Evolutionary conservation across 176 grass and related monocot species (phyloP).

Genomic region (Zea mays): DNA sequence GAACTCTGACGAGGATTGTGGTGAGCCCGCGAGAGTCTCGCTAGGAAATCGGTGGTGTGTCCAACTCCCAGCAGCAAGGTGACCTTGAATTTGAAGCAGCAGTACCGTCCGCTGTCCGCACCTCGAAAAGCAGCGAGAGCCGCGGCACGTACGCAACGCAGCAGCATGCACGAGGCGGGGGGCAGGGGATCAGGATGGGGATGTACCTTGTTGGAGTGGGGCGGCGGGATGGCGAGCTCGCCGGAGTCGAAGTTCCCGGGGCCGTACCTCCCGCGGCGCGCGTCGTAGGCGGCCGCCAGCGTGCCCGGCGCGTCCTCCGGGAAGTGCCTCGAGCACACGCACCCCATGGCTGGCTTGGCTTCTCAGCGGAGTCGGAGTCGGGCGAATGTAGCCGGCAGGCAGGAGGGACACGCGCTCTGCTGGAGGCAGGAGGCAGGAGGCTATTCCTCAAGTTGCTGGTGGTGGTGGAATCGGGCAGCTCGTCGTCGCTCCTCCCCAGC

Average conservation of each 20-base stretch:
- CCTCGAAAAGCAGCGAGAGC: not conserved
- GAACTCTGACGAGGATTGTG: not conserved
- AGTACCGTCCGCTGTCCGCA: too few species aligned
- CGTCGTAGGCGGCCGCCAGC: constrained; percentile 37
- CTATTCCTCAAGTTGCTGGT: too few species aligned
- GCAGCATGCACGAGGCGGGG: too few species aligned
- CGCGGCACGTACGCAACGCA: too few species aligned
- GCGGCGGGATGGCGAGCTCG: constrained; percentile 57
- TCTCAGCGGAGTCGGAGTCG: too few species aligned
- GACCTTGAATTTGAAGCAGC: not conserved
- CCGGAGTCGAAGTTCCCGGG: constrained; percentile 56
- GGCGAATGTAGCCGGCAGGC: too few species aligned
- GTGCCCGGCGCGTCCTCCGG: not conserved
- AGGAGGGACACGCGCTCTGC: too few species aligned
- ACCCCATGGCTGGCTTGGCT: constrained; percentile 52
- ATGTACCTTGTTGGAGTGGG: constrained; percentile 43
- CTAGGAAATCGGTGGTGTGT: not conserved
- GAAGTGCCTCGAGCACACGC: constrained; percentile 46
- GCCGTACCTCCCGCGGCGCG: constrained; percentile 33
- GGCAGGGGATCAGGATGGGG: not conserved
- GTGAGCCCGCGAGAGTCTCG: not conserved
- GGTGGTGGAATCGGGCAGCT: too few species aligned
- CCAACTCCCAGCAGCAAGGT: not conserved
- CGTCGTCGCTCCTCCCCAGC: too few species aligned
- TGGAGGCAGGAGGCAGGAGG: not conserved